phyloP scores from a whole-genome alignment of 805 yeast species.

The Candida hispaniensis region DNA sequence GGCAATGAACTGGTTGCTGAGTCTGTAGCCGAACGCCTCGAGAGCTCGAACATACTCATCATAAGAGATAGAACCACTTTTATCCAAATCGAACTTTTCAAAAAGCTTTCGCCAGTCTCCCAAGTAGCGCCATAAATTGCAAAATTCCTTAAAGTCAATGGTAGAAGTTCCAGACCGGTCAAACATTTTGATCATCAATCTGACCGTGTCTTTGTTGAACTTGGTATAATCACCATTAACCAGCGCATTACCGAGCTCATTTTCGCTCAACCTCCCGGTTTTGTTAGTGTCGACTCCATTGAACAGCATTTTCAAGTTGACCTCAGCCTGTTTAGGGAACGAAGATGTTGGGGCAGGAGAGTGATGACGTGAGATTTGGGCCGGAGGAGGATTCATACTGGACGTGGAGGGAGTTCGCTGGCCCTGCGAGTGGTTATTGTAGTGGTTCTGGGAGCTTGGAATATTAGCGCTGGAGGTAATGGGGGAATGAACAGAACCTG shows the following conservation, averaged over 20 bases:
- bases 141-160: constrained; percentile 48
- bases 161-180: constrained; percentile 39
- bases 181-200: constrained; percentile 53
- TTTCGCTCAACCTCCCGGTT: constrained; percentile 44
- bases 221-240: constrained; percentile 53
- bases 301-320: constrained; percentile 22
- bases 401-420: no score
- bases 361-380: no score
- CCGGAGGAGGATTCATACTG: no score
- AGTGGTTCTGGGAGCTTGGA: no score
- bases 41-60: constrained; percentile 55
- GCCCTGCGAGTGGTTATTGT: no score
- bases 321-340: constrained; percentile 15
- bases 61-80: constrained; percentile 49
- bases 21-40: constrained; percentile 53
- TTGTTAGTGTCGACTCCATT: constrained; percentile 34
- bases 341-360: no score
- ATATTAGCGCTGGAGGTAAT: no score
- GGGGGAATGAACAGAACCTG: no score
- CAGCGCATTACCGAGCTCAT: constrained; percentile 48
- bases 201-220: constrained; percentile 50
- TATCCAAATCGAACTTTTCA: constrained; percentile 48
- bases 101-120: constrained; percentile 57
- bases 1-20: constrained; percentile 46
- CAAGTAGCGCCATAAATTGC: constrained; percentile 56